Evolutionary conservation across 2,329 filamentous ascomycete species (phyloP).

Genomic region (Fusarium veterinarium): DNA sequence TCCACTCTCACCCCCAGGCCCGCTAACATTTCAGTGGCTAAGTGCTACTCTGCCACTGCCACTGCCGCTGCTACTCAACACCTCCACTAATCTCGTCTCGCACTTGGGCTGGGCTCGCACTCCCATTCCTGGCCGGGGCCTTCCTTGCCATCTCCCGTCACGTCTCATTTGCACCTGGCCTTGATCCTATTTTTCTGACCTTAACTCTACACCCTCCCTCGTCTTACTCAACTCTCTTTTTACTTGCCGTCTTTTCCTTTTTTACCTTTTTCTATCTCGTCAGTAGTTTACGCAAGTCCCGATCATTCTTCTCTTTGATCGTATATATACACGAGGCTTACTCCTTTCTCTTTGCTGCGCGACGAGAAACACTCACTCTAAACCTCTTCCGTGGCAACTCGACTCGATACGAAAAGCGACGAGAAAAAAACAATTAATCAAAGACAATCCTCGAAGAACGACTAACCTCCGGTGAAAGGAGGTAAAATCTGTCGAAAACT

Average conservation of each 20-base stretch:
- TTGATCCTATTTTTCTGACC: constrained; percentile 18
- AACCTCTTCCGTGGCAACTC: constrained; percentile 9
- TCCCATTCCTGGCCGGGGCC: constrained; percentile 26
- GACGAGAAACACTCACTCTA: constrained; percentile 39
- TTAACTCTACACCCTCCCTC: constrained; percentile 20
- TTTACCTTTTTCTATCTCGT: constrained; percentile 3
- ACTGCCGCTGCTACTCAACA: constrained; percentile 18
- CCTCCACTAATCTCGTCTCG: constrained; percentile 20
- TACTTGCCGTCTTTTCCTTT: constrained; percentile 24
- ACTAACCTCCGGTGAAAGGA: not conserved
- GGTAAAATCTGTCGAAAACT: not conserved
- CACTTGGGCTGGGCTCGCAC: constrained; percentile 30
- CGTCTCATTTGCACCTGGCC: constrained; percentile 27
- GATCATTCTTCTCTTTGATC: constrained; percentile 15
- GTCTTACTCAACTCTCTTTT: constrained; percentile 1
- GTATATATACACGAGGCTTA: constrained; percentile 9
- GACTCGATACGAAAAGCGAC: constrained; percentile 18
- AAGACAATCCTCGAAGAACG: constrained; percentile 13
- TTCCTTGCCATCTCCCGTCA: constrained; percentile 20
- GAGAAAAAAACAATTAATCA: constrained; percentile 4
- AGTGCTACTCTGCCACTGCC: constrained; percentile 11
- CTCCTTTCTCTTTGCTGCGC: constrained; percentile 44
- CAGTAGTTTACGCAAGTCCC: not conserved
- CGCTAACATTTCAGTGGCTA: constrained; percentile 32
- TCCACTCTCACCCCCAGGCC: constrained; percentile 15